Conservation (phyloP, 2,329 filamentous ascomycete genomes). For the Stagonosporopsis vannaccii region DNA sequence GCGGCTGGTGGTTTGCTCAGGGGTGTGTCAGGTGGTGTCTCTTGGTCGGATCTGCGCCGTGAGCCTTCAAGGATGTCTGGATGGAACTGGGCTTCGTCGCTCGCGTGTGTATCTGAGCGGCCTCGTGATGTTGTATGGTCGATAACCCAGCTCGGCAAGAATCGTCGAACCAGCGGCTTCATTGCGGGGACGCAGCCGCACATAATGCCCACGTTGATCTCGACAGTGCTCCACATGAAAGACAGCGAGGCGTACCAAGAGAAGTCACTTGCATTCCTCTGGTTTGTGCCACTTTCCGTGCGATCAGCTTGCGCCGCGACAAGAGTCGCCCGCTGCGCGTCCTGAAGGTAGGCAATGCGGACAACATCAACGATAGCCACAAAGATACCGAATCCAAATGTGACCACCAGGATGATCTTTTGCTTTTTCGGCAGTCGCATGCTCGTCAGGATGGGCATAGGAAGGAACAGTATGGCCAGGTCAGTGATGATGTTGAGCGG, state of each 20-base stretch:
- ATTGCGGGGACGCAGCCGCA: constrained; percentile 92
- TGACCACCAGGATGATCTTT: constrained; percentile 85
- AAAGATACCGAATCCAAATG: constrained; percentile 87
- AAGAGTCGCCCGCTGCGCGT: constrained; percentile 63
- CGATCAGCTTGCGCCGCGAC: constrained; percentile 48
- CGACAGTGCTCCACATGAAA: constrained; percentile 92
- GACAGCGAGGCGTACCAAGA: constrained; percentile 79
- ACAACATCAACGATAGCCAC: constrained; percentile 88
- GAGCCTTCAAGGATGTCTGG: constrained; percentile 33
- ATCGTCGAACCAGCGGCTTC: constrained; percentile 79
- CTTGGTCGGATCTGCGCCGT: constrained; percentile 27
- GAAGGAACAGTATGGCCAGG: constrained; percentile 83
- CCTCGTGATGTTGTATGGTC: constrained; percentile 51
- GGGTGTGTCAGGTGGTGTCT: constrained; percentile 34
- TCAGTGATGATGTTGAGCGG: constrained; percentile 94
- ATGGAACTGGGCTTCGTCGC: constrained; percentile 38
- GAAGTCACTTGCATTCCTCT: constrained; percentile 58
- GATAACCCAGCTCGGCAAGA: constrained; percentile 64
- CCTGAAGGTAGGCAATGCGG: constrained; percentile 87
- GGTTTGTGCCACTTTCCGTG: constrained; percentile 34
- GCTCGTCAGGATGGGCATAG: constrained; percentile 78
- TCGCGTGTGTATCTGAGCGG: constrained; percentile 35
- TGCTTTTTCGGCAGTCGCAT: constrained; percentile 86
- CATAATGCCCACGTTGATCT: constrained; percentile 89
- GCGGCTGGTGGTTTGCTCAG: constrained; percentile 30